Evolutionary conservation across 106 monocot genomes (phyloP), one percentile per base, ranked within the genome.

Genomic region (Vanilla planifolia): DNA sequence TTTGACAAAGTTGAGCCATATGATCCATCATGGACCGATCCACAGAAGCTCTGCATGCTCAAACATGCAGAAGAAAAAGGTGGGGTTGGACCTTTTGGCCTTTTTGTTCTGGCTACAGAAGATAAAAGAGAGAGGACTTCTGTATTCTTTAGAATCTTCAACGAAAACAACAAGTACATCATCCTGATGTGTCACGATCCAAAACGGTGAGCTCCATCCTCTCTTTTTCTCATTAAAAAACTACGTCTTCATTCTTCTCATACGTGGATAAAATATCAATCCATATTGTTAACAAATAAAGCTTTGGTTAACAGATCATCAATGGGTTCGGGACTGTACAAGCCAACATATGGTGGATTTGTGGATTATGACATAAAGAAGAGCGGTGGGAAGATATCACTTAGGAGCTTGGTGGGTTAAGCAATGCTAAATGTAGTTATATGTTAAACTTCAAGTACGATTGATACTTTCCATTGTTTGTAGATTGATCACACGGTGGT

Each of bases 331-430:
- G 80, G 55, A 48, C 32, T 80, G 19, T 48, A 77, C 76, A 88
- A 69, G 23, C 85, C 76, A 33, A 56, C 70, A 8, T 89, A 68
- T 68, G 92, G 88, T 56, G 84, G 76, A 1, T 79, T 84, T 29
- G 73, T 93, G 0, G 39, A 14, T 21, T 32, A 52, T 10, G 48
- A 70, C 19, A 8, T 40, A 28, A 52, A 52, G 19, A 24, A 69
- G 26, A n/a, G n/a, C n/a, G n/a, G n/a, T n/a, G 39, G 39, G 8
- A 51, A 33, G 45, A 48, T 69, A 8, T 69, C 69, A 37, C 69
- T 69, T 16, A 62, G 70, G 17, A 61, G 51, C 8, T 59, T 70
- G 61, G 70, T 70, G 33, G 8, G 60, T 61, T 48, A 8, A 8
- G 37, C 10, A n/a, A n/a, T n/a, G n/a, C n/a, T n/a, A n/a, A n/a